A percentile compares a stretch with the other conserved stretches of the same genome.
Evolutionary conservation across 73 alveolate genomes (phyloP).

Genomic region (Paramecium pentaurelia): DNA sequence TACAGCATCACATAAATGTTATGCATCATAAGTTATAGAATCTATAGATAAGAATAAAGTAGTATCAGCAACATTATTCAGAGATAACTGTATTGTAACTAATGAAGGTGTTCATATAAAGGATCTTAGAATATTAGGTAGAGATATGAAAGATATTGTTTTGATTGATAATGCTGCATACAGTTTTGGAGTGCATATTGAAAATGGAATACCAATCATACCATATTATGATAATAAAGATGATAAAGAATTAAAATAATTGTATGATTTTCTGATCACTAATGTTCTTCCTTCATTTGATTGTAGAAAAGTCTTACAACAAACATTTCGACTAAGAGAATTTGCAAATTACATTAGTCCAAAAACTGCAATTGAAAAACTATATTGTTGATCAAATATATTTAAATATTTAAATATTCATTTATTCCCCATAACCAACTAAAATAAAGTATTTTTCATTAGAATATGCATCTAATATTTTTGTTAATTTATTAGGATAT

Average conservation of each 20-base stretch:
- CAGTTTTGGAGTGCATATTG: slow-evolving; percentile 78
- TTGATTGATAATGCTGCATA: slow-evolving; percentile 87
- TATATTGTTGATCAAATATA: slow-evolving; percentile 13
- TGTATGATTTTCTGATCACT: slow-evolving; percentile 11
- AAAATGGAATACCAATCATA: slow-evolving; percentile 89
- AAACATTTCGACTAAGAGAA: slow-evolving; percentile 16
- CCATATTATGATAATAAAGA: slow-evolving; percentile 85
- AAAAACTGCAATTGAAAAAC: background rate
- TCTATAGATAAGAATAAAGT: slow-evolving; percentile 57
- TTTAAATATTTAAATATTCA: background rate
- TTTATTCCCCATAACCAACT: background rate
- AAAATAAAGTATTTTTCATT: background rate
- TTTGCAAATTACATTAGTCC: background rate
- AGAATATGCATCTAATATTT: background rate
- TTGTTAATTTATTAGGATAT: background rate
- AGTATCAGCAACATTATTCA: slow-evolving; percentile 66
- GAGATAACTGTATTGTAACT: slow-evolving; percentile 68
- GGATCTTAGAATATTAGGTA: slow-evolving; percentile 65
- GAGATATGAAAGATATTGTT: slow-evolving; percentile 72
- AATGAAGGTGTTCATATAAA: slow-evolving; percentile 68
- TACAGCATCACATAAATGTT: slow-evolving; percentile 69
- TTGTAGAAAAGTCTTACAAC: background rate
- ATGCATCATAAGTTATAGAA: slow-evolving; percentile 66
- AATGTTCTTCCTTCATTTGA: slow-evolving; percentile 32
- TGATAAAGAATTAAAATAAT: slow-evolving; percentile 60